phyloP scores from a whole-genome alignment of 2,329 filamentous ascomycete genomes.

The Colletotrichum sp. region DNA sequence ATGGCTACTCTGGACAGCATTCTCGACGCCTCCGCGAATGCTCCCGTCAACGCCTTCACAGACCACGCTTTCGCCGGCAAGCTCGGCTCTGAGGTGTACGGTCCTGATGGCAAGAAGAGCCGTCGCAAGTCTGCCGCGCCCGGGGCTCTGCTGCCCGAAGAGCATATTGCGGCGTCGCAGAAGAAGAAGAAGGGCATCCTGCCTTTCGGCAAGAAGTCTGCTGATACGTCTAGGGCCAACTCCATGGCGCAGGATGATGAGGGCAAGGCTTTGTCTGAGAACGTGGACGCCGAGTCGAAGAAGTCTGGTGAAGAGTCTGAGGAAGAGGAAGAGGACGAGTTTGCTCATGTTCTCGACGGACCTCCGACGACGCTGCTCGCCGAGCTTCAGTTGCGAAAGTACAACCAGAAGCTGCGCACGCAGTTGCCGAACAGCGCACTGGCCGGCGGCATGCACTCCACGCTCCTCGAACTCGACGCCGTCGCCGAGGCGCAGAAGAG shows the following conservation, averaged over 20 bases:
- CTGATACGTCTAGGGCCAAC: conserved; percentile 14
- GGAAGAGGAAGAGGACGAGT: conserved; percentile 39
- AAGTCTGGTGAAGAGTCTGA: conserved; percentile 30
- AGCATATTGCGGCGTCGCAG: conserved; percentile 26
- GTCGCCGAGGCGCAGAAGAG: conserved; percentile 85
- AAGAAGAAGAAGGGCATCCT: conserved; percentile 56
- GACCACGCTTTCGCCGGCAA: conserved; percentile 85
- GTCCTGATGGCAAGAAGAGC: conserved; percentile 56
- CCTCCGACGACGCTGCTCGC: conserved; percentile 90
- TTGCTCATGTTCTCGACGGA: conserved; percentile 55
- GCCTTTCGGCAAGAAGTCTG: conserved; percentile 48
- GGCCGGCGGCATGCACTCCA: conserved; percentile 87
- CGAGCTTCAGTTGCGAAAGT: conserved; percentile 89
- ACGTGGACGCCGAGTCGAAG: conserved; percentile 32
- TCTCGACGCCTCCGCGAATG: conserved; percentile 84
- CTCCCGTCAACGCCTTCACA: conserved; percentile 90
- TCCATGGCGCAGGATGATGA: conserved; percentile 23
- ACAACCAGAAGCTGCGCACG: conserved; percentile 82
- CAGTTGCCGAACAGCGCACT: conserved; percentile 66
- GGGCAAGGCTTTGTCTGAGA: conserved; percentile 26
- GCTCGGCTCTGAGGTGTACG: conserved; percentile 78
- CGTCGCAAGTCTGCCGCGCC: conserved; percentile 35
- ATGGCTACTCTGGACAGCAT: conserved; percentile 90
- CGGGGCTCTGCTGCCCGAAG: conserved; percentile 26
- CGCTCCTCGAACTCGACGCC: conserved; percentile 87